These are phyloP conservation scores for Butyriboletus appendiculatus DNA, from an alignment of 1,284 basidiomycete species.

Conservation along the genomic window DNA sequence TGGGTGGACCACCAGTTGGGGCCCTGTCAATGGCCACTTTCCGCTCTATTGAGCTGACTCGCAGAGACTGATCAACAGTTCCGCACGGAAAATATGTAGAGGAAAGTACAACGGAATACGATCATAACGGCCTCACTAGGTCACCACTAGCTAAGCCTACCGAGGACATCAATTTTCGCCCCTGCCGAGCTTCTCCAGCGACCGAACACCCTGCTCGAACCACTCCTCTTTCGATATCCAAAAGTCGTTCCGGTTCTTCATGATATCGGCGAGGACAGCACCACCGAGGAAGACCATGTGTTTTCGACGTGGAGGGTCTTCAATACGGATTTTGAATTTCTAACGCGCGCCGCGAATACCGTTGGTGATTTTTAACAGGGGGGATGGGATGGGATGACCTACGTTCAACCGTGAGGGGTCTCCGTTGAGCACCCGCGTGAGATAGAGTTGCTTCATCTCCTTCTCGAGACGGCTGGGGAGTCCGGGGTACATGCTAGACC, in stretches of 20 bases:
- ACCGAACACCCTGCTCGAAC: constrained; percentile 83
- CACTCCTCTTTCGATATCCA: constrained; percentile 95
- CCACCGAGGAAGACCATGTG: constrained; percentile 99
- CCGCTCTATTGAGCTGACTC: not conserved
- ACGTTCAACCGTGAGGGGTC: constrained; percentile 88
- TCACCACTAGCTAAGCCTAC: not conserved
- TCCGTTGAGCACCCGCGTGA: constrained; percentile 86
- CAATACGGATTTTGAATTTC: constrained; percentile 99
- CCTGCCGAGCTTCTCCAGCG: constrained; percentile 83
- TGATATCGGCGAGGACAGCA: constrained; percentile 95
- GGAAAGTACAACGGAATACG: not conserved
- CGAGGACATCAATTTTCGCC: constrained; percentile 51
- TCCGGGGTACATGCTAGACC: constrained; percentile 98
- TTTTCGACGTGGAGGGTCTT: constrained; percentile 96
- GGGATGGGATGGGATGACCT: constrained; percentile 37
- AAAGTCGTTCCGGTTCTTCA: constrained; percentile 94
- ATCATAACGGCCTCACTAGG: not conserved
- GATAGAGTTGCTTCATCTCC: constrained; percentile 99
- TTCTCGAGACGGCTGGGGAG: constrained; percentile 96
- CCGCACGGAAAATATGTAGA: not conserved
- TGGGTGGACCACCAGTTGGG: too few species aligned
- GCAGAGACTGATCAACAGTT: not conserved
- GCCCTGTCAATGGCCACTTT: too few species aligned
- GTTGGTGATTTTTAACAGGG: not conserved
- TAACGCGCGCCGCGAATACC: constrained; percentile 34